These are phyloP conservation scores for Penicillium nucicola DNA, from an alignment of 495 filamentous ascomycete species.

Conservation along the genomic window DNA sequence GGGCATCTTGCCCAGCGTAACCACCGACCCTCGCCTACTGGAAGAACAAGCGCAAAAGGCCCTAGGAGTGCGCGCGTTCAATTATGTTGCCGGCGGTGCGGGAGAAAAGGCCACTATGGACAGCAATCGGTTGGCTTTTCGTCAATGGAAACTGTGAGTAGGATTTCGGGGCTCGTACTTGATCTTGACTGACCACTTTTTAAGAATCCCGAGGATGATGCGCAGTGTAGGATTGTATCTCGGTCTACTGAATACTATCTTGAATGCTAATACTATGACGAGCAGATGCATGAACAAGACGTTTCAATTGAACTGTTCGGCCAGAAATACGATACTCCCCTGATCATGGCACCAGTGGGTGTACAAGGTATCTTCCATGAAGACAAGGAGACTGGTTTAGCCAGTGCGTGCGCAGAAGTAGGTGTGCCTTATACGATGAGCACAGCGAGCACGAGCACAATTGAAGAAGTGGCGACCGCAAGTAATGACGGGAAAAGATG, in stretches of 20 bases:
- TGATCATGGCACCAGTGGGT: conserved; percentile 59
- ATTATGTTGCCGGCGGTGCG: conserved; percentile 63
- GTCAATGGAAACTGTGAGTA: conserved; percentile 58
- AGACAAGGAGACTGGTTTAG: conserved; percentile 52
- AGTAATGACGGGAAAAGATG: conserved; percentile 43
- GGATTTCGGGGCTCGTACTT: background rate
- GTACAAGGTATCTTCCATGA: conserved; percentile 57
- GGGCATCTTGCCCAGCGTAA: conserved; percentile 48
- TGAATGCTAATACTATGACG: background rate
- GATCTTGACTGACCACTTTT: background rate
- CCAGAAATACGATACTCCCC: conserved; percentile 45
- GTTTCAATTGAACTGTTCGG: conserved; percentile 56
- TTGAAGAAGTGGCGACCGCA: conserved; percentile 52
- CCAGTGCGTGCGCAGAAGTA: conserved; percentile 50
- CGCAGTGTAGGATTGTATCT: conserved; percentile 18
- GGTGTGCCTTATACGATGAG: conserved; percentile 55
- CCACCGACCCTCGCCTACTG: conserved; percentile 58
- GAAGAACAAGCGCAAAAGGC: conserved; percentile 52
- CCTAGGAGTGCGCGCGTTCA: conserved; percentile 48
- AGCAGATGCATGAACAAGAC: conserved; percentile 43
- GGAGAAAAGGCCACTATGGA: conserved; percentile 65
- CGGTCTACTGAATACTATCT: background rate
- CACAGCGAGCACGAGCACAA: conserved; percentile 50
- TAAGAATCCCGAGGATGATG: conserved; percentile 43
- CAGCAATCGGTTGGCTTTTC: conserved; percentile 61